Base-by-base conservation (phyloP, 2,329 filamentous ascomycete genomes). In the Fusarium sp. region DNA sequence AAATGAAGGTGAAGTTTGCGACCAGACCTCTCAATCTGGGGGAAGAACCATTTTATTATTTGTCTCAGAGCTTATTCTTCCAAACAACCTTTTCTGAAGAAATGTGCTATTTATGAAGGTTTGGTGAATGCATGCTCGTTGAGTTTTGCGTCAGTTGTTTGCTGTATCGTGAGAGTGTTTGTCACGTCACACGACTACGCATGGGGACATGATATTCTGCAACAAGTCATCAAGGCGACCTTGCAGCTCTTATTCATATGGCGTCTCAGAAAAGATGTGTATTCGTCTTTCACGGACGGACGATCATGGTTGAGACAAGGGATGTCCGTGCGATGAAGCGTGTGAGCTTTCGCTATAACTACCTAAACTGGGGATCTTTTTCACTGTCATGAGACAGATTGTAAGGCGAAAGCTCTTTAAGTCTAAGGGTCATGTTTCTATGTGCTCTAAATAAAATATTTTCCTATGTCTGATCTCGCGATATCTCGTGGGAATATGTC, bases 71-170 rank as follows among this genome's bases (percentile, higher is more conserved):
- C 27, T 32, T 24, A 27, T 20, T 34, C 9, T 18, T 8, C 8
- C 27, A 15, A 12, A 25, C 15, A 44, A 12, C 8, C 10, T 27
- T 20, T 25, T 18, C 22, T 22, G 30, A 38, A 1, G 13, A 30
- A 18, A 24, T 22, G 16, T 25, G 24, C 16, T 53, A 34, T 43
- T 34, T 32, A 32, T 8, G 34, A 32, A 15, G 25, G 12, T 24
- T 46, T 13, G 20, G 64, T 57, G 45, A 53, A 34, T 48, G 20
- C 11, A 46, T 62, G 24, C 22, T 46, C 24, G 30, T 24, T 18
- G 20, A n/a, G 25, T 8, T 38, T 27, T 62, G 43, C 24, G 40
- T 43, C 40, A 43, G 49, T 67, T 40, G 62, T 62, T 67, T 62
- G 62, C 40, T 43, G 27, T 22, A 25, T 40, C 29, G 16, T 34